Evolutionary conservation across 768 basidiomycete species (phyloP).

Genomic region (Macrolepiota albuminosa): DNA sequence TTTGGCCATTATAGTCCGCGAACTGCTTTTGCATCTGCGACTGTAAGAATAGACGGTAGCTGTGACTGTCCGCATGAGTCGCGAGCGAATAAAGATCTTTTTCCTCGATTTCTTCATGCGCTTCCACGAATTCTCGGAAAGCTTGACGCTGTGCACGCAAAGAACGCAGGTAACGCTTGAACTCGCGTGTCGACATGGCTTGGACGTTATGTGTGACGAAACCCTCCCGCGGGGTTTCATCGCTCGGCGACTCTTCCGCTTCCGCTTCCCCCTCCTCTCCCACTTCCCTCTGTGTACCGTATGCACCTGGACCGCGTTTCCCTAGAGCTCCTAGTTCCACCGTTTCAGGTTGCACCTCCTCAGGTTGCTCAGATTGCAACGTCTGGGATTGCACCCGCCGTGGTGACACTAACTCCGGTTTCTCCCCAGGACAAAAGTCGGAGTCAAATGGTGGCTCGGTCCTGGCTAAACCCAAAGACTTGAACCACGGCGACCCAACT

Average conservation of each 20-base stretch:
- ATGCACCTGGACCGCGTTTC: conserved; percentile 20
- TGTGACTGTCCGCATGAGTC: conserved; percentile 13
- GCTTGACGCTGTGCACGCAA: conserved; percentile 51
- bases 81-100: conserved; percentile 22
- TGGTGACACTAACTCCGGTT: background rate
- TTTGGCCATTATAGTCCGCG: conserved; percentile 17
- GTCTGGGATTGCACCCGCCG: background rate
- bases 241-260: background rate
- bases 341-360: conserved; percentile 1
- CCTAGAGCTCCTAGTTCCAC: conserved; percentile 18
- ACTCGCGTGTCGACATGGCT: conserved; percentile 56
- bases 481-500: conserved; percentile 30
- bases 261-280: background rate
- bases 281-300: conserved; percentile 16
- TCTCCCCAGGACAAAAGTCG: conserved; percentile 35
- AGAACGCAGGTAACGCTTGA: conserved; percentile 53
- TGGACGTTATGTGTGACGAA: conserved; percentile 46
- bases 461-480: conserved; percentile 30
- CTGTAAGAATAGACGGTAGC: conserved; percentile 37
- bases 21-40: conserved; percentile 21
- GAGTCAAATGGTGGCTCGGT: conserved; percentile 39
- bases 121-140: conserved; percentile 46
- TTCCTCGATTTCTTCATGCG: conserved; percentile 10
- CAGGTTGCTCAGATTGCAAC: background rate
- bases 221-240: background rate